These are phyloP conservation scores for Cercospora brassicicola DNA, from an alignment of 2,329 filamentous ascomycete genomes.

Conservation along the genomic window DNA sequence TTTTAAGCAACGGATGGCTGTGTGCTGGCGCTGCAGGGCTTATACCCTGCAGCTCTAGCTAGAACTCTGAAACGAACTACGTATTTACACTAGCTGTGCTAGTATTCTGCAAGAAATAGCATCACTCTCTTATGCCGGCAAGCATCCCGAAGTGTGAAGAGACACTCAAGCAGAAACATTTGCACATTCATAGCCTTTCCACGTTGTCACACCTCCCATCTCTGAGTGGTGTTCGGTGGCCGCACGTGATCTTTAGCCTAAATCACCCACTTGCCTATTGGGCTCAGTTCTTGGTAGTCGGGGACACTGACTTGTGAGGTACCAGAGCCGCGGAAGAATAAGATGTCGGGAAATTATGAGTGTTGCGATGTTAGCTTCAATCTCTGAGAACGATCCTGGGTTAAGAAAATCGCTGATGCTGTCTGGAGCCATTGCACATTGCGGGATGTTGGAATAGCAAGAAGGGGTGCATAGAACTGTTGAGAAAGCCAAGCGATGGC, in stretches of 20 bases:
- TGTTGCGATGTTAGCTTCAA: neutral
- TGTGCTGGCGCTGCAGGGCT: neutral
- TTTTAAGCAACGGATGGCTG: neutral
- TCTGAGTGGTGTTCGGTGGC: neutral
- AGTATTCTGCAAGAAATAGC: neutral
- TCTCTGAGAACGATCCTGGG: neutral
- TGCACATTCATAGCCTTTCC: neutral
- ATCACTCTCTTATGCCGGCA: neutral
- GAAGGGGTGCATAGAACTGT: neutral
- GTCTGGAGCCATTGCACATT: neutral
- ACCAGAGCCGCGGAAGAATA: neutral
- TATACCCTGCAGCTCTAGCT: neutral
- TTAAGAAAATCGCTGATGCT: neutral
- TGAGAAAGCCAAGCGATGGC: neutral
- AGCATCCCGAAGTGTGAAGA: neutral
- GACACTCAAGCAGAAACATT: neutral
- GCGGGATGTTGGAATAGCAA: neutral
- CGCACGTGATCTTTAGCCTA: neutral
- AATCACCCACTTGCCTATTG: neutral
- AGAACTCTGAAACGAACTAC: neutral
- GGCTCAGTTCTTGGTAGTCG: neutral
- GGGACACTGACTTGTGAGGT: neutral
- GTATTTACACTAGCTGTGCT: neutral
- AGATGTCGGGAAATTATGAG: neutral
- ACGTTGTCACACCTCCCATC: neutral